Percentiles rank a stretch among this genome's conserved stretches.
phyloP scores from a whole-genome alignment of 2,329 filamentous ascomycete species.

The Aspergillus japonicus region DNA sequence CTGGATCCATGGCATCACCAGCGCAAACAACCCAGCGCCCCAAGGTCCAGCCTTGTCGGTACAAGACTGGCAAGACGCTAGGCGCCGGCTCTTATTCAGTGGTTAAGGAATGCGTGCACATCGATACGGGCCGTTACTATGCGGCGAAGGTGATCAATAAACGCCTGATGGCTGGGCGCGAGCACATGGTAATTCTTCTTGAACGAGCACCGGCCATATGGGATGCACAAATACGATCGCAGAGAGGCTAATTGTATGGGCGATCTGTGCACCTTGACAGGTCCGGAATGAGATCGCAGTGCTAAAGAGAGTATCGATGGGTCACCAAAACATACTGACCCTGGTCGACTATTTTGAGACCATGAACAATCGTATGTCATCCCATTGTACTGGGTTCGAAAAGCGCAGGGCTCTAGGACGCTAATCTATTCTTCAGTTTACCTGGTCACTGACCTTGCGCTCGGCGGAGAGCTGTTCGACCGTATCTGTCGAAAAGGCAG shows the following conservation, averaged over 20 bases:
- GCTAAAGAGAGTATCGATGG: constrained; percentile 97
- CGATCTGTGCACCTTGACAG: constrained; percentile 45
- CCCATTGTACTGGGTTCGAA: background rate
- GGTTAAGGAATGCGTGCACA: constrained; percentile 98
- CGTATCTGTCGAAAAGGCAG: constrained; percentile 98
- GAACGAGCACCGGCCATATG: background rate
- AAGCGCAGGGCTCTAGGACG: background rate
- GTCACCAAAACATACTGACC: constrained; percentile 95
- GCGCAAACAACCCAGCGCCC: constrained; percentile 42
- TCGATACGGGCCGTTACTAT: constrained; percentile 96
- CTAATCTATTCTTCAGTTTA: constrained; percentile 61
- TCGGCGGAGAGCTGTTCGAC: constrained; percentile 96
- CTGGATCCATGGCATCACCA: constrained; percentile 33
- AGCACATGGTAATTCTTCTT: constrained; percentile 79
- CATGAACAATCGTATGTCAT: constrained; percentile 80
- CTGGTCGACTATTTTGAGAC: constrained; percentile 99
- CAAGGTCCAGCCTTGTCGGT: constrained; percentile 89
- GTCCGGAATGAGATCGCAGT: constrained; percentile 98
- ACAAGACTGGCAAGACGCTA: constrained; percentile 97
- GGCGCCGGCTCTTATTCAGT: constrained; percentile 97
- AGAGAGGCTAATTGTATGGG: constrained; percentile 12
- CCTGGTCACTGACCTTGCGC: constrained; percentile 91
- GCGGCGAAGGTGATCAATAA: constrained; percentile 99
- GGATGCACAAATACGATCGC: constrained; percentile 1
- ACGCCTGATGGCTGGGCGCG: constrained; percentile 90